These are phyloP conservation scores for Mrakia hoshinonis DNA, from an alignment of 768 basidiomycete species.

Conservation along the genomic window DNA sequence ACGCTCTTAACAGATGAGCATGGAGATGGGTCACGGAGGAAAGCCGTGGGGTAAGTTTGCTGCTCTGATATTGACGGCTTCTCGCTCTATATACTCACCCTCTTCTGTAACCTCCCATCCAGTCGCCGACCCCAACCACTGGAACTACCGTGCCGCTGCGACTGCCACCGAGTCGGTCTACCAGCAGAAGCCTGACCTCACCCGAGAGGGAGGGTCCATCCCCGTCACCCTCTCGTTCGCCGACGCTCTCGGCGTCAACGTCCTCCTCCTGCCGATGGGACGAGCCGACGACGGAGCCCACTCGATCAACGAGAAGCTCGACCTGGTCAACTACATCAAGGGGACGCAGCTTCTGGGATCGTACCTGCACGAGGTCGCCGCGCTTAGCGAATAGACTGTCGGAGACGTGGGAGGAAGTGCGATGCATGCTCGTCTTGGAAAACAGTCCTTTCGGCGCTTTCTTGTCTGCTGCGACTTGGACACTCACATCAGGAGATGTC, in stretches of 20 bases:
- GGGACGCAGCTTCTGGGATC: conserved; percentile 65
- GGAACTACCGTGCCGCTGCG: conserved; percentile 85
- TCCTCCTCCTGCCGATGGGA: conserved; percentile 51
- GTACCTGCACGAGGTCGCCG: conserved; percentile 67
- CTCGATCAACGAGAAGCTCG: conserved; percentile 74
- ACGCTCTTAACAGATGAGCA: background rate
- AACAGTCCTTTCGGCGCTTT: no score
- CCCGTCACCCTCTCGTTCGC: conserved; percentile 91
- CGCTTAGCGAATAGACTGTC: conserved; percentile 6
- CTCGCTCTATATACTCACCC: conserved; percentile 8
- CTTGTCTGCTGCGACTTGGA: no score
- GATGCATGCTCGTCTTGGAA: background rate
- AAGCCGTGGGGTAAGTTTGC: conserved; percentile 67
- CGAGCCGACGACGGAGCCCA: conserved; percentile 91
- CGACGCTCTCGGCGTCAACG: conserved; percentile 74
- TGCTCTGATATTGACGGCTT: background rate
- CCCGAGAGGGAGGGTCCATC: conserved; percentile 80
- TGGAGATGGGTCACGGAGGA: conserved; percentile 52
- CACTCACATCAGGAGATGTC: no score
- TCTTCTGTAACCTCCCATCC: background rate
- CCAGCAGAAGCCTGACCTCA: conserved; percentile 66
- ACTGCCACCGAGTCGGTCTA: conserved; percentile 70
- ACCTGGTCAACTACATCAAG: conserved; percentile 77
- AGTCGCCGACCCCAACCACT: conserved; percentile 64
- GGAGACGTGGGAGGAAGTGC: background rate